Conservation (phyloP, 805 yeast species). For the Starmerella sirachaensis region DNA sequence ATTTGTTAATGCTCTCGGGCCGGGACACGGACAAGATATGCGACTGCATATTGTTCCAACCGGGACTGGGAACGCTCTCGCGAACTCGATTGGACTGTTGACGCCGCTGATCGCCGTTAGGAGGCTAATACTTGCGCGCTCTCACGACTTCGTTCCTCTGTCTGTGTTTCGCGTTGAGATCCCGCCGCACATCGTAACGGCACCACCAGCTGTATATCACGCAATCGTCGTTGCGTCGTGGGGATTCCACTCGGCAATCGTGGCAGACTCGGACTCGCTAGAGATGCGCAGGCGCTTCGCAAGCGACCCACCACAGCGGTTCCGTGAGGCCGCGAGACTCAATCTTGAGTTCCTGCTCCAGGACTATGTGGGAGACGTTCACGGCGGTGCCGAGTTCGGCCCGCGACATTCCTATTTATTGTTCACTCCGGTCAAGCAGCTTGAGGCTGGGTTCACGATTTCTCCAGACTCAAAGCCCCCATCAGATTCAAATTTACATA, state of each 20-base stretch:
- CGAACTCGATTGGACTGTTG: slow-evolving; percentile 42
- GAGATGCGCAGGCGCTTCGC: slow-evolving; percentile 53
- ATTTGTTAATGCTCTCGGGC: slow-evolving; percentile 43
- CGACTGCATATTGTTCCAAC: slow-evolving; percentile 41
- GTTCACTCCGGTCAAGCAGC: slow-evolving; percentile 41
- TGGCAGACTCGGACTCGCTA: slow-evolving; percentile 65
- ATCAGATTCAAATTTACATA: slow-evolving; percentile 32
- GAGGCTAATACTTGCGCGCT: slow-evolving; percentile 19
- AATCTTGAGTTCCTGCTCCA: slow-evolving; percentile 41
- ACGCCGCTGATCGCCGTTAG: slow-evolving; percentile 25
- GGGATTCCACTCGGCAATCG: slow-evolving; percentile 78
- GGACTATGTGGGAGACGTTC: slow-evolving; percentile 36
- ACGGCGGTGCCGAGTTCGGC: slow-evolving; percentile 6
- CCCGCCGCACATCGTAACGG: no score
- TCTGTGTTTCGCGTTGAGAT: slow-evolving; percentile 37
- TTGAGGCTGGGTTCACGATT: slow-evolving; percentile 51
- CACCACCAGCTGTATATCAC: slow-evolving; percentile 29
- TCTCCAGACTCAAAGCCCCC: slow-evolving; percentile 47
- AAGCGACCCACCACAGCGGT: slow-evolving; percentile 39
- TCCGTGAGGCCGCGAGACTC: slow-evolving; percentile 51
- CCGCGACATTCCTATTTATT: slow-evolving; percentile 44
- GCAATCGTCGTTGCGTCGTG: slow-evolving; percentile 58
- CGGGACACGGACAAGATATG: slow-evolving; percentile 10
- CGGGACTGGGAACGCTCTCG: slow-evolving; percentile 81
- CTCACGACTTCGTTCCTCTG: slow-evolving; percentile 28